Evolutionary conservation across 139 green algal genomes (phyloP).

Genomic region (Auxenochlorella pyrenoidosa): DNA sequence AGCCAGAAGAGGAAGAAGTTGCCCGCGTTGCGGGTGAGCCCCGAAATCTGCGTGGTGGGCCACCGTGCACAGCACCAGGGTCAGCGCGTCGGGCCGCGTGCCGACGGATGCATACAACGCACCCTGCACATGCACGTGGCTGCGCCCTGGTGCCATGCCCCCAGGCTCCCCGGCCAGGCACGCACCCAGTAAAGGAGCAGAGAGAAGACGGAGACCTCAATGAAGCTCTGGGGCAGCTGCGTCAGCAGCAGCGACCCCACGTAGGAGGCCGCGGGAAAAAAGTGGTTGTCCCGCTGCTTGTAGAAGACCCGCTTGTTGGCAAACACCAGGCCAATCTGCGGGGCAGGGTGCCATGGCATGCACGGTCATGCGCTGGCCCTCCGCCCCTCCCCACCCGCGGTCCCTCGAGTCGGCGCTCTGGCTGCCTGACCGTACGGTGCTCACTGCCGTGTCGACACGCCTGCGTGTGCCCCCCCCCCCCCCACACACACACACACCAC

Average conservation of each 20-base stretch:
- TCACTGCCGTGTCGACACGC: background rate
- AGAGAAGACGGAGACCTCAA: conserved; percentile 63
- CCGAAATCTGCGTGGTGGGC: background rate
- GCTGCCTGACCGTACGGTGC: background rate
- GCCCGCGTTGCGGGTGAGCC: conserved; percentile 37
- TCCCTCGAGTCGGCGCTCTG: background rate
- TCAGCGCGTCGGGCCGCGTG: too few species aligned
- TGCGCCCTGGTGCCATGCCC: too few species aligned
- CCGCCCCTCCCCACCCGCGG: background rate
- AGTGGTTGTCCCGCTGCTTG: conserved; percentile 81
- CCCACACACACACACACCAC: background rate
- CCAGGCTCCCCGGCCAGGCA: background rate
- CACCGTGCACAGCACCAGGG: too few species aligned
- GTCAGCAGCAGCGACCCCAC: conserved; percentile 43
- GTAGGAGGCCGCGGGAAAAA: conserved; percentile 72
- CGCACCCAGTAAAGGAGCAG: conserved; percentile 73
- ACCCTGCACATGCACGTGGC: too few species aligned
- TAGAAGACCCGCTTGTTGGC: conserved; percentile 78
- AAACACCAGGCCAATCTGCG: conserved; percentile 60
- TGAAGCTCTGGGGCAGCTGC: conserved; percentile 64
- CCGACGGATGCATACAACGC: too few species aligned
- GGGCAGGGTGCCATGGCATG: background rate
- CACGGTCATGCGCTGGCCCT: background rate
- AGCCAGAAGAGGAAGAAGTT: conserved; percentile 60
- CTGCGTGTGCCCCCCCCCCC: background rate